Percentiles rank a stretch among this genome's conserved stretches.
Conservation (phyloP, 2,329 filamentous ascomycete species). For the Leptographium procerum region DNA sequence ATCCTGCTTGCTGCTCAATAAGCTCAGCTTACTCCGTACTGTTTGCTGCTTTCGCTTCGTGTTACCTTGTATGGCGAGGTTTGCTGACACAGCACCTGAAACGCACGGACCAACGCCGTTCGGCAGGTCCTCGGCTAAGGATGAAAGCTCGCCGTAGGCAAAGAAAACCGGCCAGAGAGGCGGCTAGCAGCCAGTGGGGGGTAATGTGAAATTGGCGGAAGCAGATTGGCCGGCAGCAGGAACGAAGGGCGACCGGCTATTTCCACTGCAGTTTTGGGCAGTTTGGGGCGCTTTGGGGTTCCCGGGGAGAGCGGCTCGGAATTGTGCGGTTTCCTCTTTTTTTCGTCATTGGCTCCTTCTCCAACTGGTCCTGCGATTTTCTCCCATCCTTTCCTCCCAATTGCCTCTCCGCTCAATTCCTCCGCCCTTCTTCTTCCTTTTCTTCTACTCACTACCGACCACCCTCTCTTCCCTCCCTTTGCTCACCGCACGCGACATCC, state of each 20-base stretch:
- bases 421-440: not conserved
- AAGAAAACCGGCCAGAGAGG: not conserved
- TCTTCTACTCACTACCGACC: too few relatives aligned
- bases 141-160: not conserved
- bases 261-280: not conserved
- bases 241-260: not conserved
- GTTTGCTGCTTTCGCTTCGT: not conserved
- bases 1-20: too few relatives aligned
- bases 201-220: constrained; percentile 14
- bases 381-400: not conserved
- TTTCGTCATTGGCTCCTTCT: constrained; percentile 2
- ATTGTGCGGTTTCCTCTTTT: constrained; percentile 13
- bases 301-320: constrained; percentile 7
- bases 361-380: not conserved
- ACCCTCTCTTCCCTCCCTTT: not conserved
- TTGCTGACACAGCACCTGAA: not conserved
- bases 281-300: too few relatives aligned
- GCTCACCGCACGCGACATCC: not conserved
- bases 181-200: constrained; percentile 3
- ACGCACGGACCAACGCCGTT: not conserved
- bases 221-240: constrained; percentile 10
- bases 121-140: constrained; percentile 2
- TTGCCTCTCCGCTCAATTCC: not conserved
- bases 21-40: too few relatives aligned
- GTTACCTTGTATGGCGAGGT: not conserved